Evolutionary conservation across 1,284 basidiomycete species (phyloP), one percentile per base, ranked within the genome.

Genomic region (Sanghuangporus sanghuang): DNA sequence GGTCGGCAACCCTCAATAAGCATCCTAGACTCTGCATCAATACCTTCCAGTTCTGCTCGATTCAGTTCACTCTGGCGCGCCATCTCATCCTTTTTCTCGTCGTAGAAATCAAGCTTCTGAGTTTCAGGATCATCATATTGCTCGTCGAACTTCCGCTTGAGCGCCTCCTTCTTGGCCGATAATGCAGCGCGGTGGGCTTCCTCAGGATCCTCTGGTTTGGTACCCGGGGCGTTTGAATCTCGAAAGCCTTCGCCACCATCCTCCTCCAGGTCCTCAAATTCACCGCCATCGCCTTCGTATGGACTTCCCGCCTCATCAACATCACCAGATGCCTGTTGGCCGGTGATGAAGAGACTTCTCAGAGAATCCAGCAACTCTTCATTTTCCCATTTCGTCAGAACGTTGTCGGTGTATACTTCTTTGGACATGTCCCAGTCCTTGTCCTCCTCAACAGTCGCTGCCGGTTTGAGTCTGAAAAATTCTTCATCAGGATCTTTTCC

Each of bases 141-240:
- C 72, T 95, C 93, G 77, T 99, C 93, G 73, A 98, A 98, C 73
- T 96, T 96, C 68, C 89, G 87, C 75, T 98, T 98, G 64, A 98
- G 82, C 1, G 85, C 86, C 69, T 91, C 93, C 77, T 98, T 98
- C 78, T 97, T 98, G 49, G 84, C 84, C 5, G 90, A 86, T 36
- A 98, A 84, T 1, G 84, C 77, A 1, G 82, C 80, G 6, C 84
- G 84, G 38, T 81, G 77, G 0, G 78, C 70, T 1, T 70, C 68
- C 35, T 70, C 56, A 27, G 63, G 66, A 39, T 67, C 64, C 18
- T 67, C 69, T 49, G 58, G 48, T 32, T 71, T 69, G 23, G 67
- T 58, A 21, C 12, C 39, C 68, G 73, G 72, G 59, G 69, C 70
- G 21, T 72, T 73, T 56, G 75, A 69, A 44, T 74, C 74, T 6